phyloP scores from a whole-genome alignment of 345 rosid species.

The Trapa incisa region DNA sequence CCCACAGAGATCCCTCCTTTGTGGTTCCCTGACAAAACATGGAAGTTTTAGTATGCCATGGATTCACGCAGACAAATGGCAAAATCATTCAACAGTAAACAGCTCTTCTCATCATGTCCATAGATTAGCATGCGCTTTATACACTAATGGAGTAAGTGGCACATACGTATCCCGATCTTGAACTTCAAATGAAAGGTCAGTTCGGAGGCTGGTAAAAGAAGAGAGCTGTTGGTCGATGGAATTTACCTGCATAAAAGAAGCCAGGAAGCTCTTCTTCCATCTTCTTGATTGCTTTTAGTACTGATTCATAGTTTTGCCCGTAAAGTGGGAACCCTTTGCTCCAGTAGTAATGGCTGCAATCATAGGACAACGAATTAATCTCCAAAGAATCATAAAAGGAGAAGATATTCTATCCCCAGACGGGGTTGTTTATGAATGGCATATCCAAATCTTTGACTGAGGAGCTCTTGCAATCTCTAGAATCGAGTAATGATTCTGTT shows the following conservation, averaged over 20 bases:
- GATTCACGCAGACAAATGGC: not conserved
- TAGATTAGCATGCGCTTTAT: not conserved
- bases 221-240: not conserved
- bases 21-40: conserved; percentile 55
- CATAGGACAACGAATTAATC: not conserved
- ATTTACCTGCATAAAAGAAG: conserved; percentile 80
- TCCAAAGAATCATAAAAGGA: not conserved
- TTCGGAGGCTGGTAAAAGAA: not conserved
- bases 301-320: conserved; percentile 51
- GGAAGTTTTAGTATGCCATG: not conserved
- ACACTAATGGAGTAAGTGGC: not conserved
- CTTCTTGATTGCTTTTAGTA: conserved; percentile 53
- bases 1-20: conserved; percentile 82
- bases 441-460: not conserved
- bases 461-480: not conserved
- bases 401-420: not conserved
- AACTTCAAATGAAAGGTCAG: not conserved
- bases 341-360: conserved; percentile 80
- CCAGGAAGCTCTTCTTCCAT: conserved; percentile 87
- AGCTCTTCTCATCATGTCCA: not conserved
- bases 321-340: conserved; percentile 80
- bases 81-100: not conserved
- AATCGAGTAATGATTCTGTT: not conserved
- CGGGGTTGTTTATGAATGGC: not conserved
- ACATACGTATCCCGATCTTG: not conserved